Evolutionary conservation across 192 early-diverging fungal species (phyloP).

Genomic region (Allomyces macrogynus): DNA sequence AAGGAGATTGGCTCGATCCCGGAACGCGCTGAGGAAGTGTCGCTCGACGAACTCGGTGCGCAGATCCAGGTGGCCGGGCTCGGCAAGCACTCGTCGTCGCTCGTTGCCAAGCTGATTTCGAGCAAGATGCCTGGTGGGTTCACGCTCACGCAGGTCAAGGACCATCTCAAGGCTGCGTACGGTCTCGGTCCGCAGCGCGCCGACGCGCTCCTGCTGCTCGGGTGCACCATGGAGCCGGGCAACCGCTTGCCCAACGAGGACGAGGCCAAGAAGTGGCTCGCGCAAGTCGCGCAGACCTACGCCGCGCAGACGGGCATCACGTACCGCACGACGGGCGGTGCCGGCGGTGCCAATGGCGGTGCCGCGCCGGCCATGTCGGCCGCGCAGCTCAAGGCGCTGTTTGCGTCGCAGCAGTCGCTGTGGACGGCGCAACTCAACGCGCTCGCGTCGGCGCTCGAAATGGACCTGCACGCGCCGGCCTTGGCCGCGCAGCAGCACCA

Average conservation of each 20-base stretch:
- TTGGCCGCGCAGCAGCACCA: slow-evolving; percentile 27
- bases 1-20: slow-evolving; percentile 75
- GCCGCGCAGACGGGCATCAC: slow-evolving; percentile 45
- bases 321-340: slow-evolving; percentile 25
- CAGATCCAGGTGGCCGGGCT: slow-evolving; percentile 35
- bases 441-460: slow-evolving; percentile 22
- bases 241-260: slow-evolving; percentile 49
- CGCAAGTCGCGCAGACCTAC: slow-evolving; percentile 44
- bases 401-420: slow-evolving; percentile 45
- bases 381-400: slow-evolving; percentile 62
- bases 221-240: slow-evolving; percentile 60
- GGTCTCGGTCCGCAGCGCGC: slow-evolving; percentile 56
- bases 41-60: slow-evolving; percentile 53
- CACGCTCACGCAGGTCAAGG: slow-evolving; percentile 53
- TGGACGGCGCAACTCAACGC: slow-evolving; percentile 56
- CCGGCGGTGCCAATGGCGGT: slow-evolving; percentile 27
- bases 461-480: slow-evolving; percentile 46
- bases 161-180: slow-evolving; percentile 43
- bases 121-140: slow-evolving; percentile 88
- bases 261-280: slow-evolving; percentile 64
- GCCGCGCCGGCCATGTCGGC: slow-evolving; percentile 57
- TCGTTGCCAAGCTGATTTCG: slow-evolving; percentile 60
- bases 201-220: slow-evolving; percentile 54
- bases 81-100: slow-evolving; percentile 58
- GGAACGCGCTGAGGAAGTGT: slow-evolving; percentile 81